Evolutionary conservation across 1,284 basidiomycete genomes (phyloP).

Genomic region (Leccinum pachyderme): DNA sequence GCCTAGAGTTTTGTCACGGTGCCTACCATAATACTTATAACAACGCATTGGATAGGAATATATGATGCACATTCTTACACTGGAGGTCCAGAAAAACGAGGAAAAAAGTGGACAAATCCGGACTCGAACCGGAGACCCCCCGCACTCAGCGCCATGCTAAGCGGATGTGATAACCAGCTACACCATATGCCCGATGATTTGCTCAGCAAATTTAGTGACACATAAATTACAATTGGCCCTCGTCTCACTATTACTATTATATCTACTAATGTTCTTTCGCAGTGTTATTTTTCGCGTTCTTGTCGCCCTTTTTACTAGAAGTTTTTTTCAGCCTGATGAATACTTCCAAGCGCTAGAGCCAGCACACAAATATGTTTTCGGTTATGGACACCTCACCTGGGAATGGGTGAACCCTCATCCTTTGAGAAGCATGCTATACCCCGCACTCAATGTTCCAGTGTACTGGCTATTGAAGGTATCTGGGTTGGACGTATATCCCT

Average conservation of each 20-base stretch:
- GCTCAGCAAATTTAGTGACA: background rate
- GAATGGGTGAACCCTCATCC: slow-evolving; percentile 83
- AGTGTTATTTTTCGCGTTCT: slow-evolving; percentile 50
- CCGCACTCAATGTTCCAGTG: slow-evolving; percentile 73
- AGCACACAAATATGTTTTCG: slow-evolving; percentile 86
- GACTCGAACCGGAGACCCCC: slow-evolving; percentile 44
- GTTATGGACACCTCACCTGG: slow-evolving; percentile 93
- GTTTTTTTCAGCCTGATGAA: slow-evolving; percentile 98
- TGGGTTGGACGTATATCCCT: slow-evolving; percentile 32
- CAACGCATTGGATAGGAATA: background rate
- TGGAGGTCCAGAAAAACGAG: background rate
- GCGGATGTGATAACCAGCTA: slow-evolving; percentile 51
- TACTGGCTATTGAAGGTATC: slow-evolving; percentile 69
- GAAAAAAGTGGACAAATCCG: slow-evolving; percentile 36
- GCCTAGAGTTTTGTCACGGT: background rate
- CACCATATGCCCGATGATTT: slow-evolving; percentile 40
- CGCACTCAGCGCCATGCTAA: slow-evolving; percentile 38
- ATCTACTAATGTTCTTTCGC: slow-evolving; percentile 21
- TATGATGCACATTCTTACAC: background rate
- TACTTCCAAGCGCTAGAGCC: slow-evolving; percentile 95
- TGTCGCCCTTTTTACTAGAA: slow-evolving; percentile 70
- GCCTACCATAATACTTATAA: background rate
- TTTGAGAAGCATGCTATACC: slow-evolving; percentile 72
- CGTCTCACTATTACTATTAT: background rate
- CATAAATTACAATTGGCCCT: background rate